Evolutionary conservation across 2,329 filamentous ascomycete species (phyloP).

Genomic region (Ascochyta rabiei): DNA sequence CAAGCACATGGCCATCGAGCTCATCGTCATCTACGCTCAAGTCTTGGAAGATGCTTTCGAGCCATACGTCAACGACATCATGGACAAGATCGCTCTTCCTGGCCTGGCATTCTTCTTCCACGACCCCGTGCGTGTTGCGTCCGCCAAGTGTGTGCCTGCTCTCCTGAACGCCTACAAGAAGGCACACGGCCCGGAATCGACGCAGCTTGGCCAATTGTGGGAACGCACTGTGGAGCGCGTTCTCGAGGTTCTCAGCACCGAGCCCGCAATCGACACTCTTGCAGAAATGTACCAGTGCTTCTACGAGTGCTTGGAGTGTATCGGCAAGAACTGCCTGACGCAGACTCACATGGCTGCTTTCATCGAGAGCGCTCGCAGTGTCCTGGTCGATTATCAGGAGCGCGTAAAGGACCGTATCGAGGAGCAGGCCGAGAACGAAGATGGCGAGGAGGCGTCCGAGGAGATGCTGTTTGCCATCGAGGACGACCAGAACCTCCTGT

Average conservation of each 20-base stretch:
- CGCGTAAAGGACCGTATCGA: conserved; percentile 84
- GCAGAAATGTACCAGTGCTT: conserved; percentile 99
- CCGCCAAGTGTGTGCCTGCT: conserved; percentile 91
- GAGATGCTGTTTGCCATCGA: conserved; percentile 91
- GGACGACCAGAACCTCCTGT: conserved; percentile 93
- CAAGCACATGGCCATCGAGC: conserved; percentile 99
- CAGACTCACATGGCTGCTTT: conserved; percentile 82
- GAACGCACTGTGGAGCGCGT: conserved; percentile 84
- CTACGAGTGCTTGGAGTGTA: conserved; percentile 95
- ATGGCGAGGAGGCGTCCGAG: conserved; percentile 88
- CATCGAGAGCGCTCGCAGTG: conserved; percentile 82
- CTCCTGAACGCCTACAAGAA: conserved; percentile 94
- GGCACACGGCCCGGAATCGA: conserved; percentile 79
- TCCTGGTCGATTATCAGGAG: conserved; percentile 90
- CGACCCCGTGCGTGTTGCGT: conserved; percentile 92
- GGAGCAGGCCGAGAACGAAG: conserved; percentile 81
- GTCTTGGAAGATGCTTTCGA: conserved; percentile 93
- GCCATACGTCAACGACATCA: conserved; percentile 87
- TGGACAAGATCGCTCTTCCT: conserved; percentile 94
- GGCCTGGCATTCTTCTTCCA: conserved; percentile 99
- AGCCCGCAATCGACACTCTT: conserved; percentile 93
- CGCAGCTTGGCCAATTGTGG: conserved; percentile 84
- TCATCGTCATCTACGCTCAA: conserved; percentile 95
- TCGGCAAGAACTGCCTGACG: conserved; percentile 82
- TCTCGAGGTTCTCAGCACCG: conserved; percentile 88